These are phyloP conservation scores for Beta lomatogona DNA, from an alignment of 179 eudicot species.

Conservation along the genomic window DNA sequence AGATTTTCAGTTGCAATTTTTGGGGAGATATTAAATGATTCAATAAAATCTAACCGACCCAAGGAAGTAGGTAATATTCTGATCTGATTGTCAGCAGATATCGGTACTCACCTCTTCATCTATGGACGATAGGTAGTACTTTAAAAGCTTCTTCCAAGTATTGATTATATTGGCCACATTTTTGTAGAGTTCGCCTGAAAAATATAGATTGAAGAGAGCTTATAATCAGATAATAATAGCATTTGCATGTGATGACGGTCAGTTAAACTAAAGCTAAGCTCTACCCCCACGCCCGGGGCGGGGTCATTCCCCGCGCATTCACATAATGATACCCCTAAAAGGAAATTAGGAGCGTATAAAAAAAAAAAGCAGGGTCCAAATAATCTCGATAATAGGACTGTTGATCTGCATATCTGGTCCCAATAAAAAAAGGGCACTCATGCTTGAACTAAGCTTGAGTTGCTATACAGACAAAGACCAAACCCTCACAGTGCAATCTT, in stretches of 20 bases:
- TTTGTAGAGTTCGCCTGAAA: conserved; percentile 56
- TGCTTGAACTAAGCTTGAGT: background rate
- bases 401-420: conserved; percentile 4
- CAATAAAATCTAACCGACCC: background rate
- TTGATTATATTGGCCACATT: conserved; percentile 48
- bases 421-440: background rate
- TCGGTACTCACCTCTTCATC: conserved; percentile 72
- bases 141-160: conserved; percentile 69
- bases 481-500: background rate
- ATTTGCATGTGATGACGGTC: background rate
- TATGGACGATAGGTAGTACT: conserved; percentile 61
- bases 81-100: background rate
- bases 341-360: too few species aligned
- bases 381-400: background rate
- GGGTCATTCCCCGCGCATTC: too few species aligned
- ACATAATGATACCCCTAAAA: too few species aligned
- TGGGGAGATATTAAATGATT: background rate
- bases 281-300: too few species aligned
- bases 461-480: background rate
- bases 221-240: background rate
- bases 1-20: background rate
- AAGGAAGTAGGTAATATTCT: background rate
- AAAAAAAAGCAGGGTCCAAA: too few species aligned
- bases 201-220: background rate
- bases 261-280: background rate